Evolutionary conservation across 768 basidiomycete species (phyloP), one percentile per base, ranked within the genome.

Genomic region (Rhodotorula babjevae): DNA sequence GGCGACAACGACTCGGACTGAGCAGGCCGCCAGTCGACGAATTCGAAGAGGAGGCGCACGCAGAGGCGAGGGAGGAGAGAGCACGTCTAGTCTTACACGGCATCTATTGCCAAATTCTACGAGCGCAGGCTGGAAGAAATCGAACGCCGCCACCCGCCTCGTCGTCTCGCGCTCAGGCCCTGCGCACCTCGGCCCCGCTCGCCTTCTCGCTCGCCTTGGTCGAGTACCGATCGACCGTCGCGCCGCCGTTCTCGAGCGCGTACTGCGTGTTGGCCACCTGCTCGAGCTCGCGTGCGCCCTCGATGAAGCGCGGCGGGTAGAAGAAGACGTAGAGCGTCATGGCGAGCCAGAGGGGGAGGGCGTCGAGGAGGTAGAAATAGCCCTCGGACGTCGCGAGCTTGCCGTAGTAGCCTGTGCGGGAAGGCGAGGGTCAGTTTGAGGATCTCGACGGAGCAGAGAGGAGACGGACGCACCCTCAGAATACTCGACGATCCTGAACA

Each of bases 281-380:
- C 31, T 58, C 19, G 18, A 40, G 40, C 33, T 59, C 58, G 25
- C 58, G 58, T 0, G 58, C 66, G 23, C 66, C 63, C 33, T 67
- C 62, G 63, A 76, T 61, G 69, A 76, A 70, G 33, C 72, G 60
- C 4, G 67, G 7, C 12, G 76, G 76, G 60, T 61, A 74, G 59
- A 77, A 18, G 23, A 62, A 36, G 44, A 47, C 47, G 60, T 71
- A 77, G 58, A 69, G 47, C 15, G 56, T 18, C 66, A 77, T 66
- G 27, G 67, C 61, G 44, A 74, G 68, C 65, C 65, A 69, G 59
- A 77, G 67, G 23, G 73, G 73, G 23, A 77, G 52, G 23, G 71
- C 71, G 63, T 77, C 76, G 60, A 75, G 70, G 42, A 40, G 1
- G 57, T 69, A 77, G 58, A 77, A 74, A 65, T 71, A 57, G 29